Percentiles rank a stretch among this genome's conserved stretches.
phyloP scores from a whole-genome alignment of 2,329 filamentous ascomycete genomes.

The Cryphonectria parasitica region DNA sequence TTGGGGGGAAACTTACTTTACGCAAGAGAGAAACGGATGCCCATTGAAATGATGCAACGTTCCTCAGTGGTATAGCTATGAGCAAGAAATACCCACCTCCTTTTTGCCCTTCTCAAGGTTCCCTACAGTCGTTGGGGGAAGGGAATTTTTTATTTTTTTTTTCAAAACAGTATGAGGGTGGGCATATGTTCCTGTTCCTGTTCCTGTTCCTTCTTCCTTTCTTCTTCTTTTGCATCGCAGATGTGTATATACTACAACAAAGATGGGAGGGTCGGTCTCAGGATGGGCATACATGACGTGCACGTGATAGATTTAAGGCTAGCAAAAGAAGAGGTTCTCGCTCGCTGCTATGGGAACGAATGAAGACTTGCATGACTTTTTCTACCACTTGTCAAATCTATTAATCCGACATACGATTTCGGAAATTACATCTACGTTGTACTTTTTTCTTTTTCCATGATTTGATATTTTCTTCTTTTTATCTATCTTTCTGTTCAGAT shows the following conservation, averaged over 20 bases:
- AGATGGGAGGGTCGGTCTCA: background rate
- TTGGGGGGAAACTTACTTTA: background rate
- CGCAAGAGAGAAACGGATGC: background rate
- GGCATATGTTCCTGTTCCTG: background rate
- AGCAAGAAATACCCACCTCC: conserved; percentile 28
- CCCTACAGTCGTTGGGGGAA: conserved; percentile 6
- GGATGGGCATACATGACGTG: conserved; percentile 16
- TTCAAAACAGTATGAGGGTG: conserved; percentile 1
- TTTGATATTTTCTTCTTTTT: no score
- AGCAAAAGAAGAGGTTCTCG: background rate
- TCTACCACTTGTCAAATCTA: no score
- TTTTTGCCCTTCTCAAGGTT: conserved; percentile 8
- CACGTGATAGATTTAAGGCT: conserved; percentile 11
- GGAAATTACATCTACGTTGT: background rate
- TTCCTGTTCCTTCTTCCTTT: background rate
- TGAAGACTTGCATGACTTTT: background rate
- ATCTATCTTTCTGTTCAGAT: background rate
- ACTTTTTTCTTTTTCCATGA: background rate
- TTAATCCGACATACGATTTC: background rate
- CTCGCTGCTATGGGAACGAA: background rate
- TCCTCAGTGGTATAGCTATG: conserved; percentile 11
- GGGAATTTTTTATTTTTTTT: no score
- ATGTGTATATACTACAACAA: conserved; percentile 24
- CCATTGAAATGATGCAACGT: background rate
- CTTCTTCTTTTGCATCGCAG: conserved; percentile 6